Conservation (phyloP, 148 eudicot species). For the Nepenthes gracilis region DNA sequence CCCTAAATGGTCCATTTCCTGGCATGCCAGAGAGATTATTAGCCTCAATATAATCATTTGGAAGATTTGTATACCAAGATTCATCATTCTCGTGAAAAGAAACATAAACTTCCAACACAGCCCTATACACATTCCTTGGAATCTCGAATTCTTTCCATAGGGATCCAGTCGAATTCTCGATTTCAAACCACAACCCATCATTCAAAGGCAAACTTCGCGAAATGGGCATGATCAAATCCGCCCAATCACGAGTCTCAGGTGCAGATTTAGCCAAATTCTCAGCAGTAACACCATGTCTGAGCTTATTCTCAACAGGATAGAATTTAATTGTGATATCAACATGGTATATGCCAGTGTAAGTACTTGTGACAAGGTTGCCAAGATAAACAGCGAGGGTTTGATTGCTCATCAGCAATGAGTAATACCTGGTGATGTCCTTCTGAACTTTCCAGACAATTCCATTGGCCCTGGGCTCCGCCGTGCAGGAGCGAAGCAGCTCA, state of each 20-base stretch:
- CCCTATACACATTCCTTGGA: conserved; percentile 67
- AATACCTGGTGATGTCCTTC: conserved; percentile 69
- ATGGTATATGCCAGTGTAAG: conserved; percentile 86
- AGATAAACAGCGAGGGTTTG: conserved; percentile 66
- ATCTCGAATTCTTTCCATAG: conserved; percentile 33
- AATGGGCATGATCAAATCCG: conserved; percentile 72
- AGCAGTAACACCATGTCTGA: not conserved
- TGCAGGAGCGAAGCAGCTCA: conserved; percentile 84
- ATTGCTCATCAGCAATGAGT: conserved; percentile 37
- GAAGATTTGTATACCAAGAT: conserved; percentile 65
- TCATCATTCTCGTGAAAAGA: conserved; percentile 89
- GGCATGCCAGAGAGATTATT: conserved; percentile 38
- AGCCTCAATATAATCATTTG: conserved; percentile 47
- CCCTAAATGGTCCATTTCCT: conserved; percentile 83
- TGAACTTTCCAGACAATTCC: conserved; percentile 73
- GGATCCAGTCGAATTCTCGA: conserved; percentile 39
- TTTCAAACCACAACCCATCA: conserved; percentile 90
- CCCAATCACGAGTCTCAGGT: conserved; percentile 17
- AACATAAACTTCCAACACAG: conserved; percentile 80
- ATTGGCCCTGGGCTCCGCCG: conserved; percentile 68
- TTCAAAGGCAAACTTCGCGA: conserved; percentile 61
- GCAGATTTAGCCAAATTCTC: not conserved
- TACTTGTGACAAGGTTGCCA: conserved; percentile 53
- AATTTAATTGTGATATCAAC: conserved; percentile 52
- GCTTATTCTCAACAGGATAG: conserved; percentile 20